Conservation (phyloP, 1,284 basidiomycete genomes). For the Sporisorium scitamineum region DNA sequence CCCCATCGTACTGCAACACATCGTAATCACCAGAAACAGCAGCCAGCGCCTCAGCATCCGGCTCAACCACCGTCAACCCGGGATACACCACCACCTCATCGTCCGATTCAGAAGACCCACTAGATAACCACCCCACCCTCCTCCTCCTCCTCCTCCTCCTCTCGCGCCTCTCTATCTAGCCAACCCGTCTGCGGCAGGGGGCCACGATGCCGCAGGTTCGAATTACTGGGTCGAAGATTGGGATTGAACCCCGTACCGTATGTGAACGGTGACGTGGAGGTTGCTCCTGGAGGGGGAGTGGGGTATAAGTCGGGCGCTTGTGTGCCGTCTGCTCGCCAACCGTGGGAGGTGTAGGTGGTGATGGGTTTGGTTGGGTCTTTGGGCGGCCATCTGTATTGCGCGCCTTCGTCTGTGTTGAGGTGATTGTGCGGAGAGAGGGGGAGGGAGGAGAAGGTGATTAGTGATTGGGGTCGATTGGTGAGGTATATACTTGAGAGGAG, state of each 20-base stretch:
- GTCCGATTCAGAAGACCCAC: conserved; percentile 22
- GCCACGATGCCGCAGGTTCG: conserved; percentile 4
- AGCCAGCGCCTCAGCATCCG: conserved; percentile 1
- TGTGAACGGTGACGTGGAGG: conserved; percentile 80
- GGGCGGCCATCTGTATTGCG: conserved; percentile 73
- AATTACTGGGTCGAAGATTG: conserved; percentile 16
- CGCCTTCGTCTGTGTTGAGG: conserved; percentile 65
- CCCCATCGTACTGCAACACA: not conserved
- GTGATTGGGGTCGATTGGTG: not conserved
- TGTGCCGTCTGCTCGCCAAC: conserved; percentile 10
- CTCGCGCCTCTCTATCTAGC: no score
- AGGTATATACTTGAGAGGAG: not conserved
- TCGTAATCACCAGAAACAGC: not conserved
- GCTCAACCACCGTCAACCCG: not conserved
- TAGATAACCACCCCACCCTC: not conserved
- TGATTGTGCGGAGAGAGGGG: not conserved
- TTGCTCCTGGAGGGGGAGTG: conserved; percentile 10
- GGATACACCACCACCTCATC: conserved; percentile 5
- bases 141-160: not conserved
- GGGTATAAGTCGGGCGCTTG: conserved; percentile 6
- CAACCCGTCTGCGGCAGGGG: no score
- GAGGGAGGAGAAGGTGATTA: not conserved
- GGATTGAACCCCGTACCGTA: conserved; percentile 76
- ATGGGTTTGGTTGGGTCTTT: conserved; percentile 69
- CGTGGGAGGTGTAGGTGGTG: not conserved